Conservation (phyloP, 1,284 basidiomycete genomes). For the Calocybe gambosa region DNA sequence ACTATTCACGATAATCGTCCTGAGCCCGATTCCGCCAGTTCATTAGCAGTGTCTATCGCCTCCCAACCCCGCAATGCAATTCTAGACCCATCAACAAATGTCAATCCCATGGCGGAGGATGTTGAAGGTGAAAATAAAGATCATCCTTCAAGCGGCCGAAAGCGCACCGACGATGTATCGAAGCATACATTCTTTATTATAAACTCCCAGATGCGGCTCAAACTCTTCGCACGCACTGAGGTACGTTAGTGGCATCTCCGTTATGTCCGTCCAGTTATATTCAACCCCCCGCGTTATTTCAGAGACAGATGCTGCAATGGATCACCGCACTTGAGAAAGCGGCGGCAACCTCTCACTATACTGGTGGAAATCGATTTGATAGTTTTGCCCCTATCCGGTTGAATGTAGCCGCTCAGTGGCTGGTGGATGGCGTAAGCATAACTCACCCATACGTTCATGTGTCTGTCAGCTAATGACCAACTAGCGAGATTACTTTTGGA, state of each 20-base stretch:
- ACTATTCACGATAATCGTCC: slow-evolving; percentile 16
- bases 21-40: slow-evolving; percentile 23
- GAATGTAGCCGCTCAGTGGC: slow-evolving; percentile 95
- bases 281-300: slow-evolving; percentile 2
- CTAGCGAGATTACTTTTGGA: slow-evolving; percentile 96
- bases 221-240: slow-evolving; percentile 86
- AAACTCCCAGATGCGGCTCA: slow-evolving; percentile 87
- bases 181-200: slow-evolving; percentile 94
- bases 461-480: slow-evolving; percentile 4
- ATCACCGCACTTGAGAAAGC: slow-evolving; percentile 88
- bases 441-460: slow-evolving; percentile 1
- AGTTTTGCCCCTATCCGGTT: slow-evolving; percentile 92
- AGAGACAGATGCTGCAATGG: slow-evolving; percentile 98
- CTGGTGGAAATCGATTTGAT: slow-evolving; percentile 80
- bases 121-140: slow-evolving; percentile 14
- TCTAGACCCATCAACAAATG: slow-evolving; percentile 72
- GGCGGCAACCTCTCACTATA: slow-evolving; percentile 75
- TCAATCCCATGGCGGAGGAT: slow-evolving; percentile 41
- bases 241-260: slow-evolving; percentile 28
- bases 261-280: slow-evolving; percentile 1
- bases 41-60: slow-evolving; percentile 31
- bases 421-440: slow-evolving; percentile 87
- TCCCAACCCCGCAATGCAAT: slow-evolving; percentile 45
- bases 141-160: slow-evolving; percentile 36
- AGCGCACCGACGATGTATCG: slow-evolving; percentile 55